phyloP scores from a whole-genome alignment of 352 stramenopile species.

The Blastocystis sp. region DNA sequence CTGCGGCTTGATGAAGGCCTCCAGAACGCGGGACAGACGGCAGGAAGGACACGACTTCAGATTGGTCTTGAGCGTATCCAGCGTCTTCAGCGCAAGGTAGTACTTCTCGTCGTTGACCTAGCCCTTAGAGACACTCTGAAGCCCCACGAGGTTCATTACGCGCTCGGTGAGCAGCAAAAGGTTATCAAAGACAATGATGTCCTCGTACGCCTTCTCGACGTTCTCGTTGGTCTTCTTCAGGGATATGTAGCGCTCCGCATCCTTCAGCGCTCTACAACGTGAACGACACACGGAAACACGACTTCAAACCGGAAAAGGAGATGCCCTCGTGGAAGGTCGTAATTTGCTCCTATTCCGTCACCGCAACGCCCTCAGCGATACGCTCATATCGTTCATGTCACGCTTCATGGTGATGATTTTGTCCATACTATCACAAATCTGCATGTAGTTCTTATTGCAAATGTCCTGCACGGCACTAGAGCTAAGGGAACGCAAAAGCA shows the following conservation, averaged over 20 bases:
- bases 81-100: constrained; percentile 62
- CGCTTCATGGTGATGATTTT: constrained; percentile 59
- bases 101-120: constrained; percentile 66
- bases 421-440: constrained; percentile 68
- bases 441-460: constrained; percentile 70
- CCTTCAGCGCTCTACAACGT: constrained; percentile 22
- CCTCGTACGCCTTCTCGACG: constrained; percentile 53
- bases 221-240: constrained; percentile 49
- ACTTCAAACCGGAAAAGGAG: constrained; percentile 32
- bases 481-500: neutral
- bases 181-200: constrained; percentile 61
- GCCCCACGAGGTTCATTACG: constrained; percentile 30
- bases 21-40: constrained; percentile 32
- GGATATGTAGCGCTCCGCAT: constrained; percentile 40
- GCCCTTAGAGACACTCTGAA: neutral
- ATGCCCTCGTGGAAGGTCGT: constrained; percentile 57
- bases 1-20: constrained; percentile 68
- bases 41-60: constrained; percentile 45
- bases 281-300: neutral
- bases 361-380: neutral
- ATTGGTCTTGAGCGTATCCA: constrained; percentile 60
- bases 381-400: constrained; percentile 60
- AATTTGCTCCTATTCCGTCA: constrained; percentile 34
- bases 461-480: constrained; percentile 64
- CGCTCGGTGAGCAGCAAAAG: constrained; percentile 34